Conservation (phyloP, 2,329 filamentous ascomycete genomes). For the Fusarium sublunatum region DNA sequence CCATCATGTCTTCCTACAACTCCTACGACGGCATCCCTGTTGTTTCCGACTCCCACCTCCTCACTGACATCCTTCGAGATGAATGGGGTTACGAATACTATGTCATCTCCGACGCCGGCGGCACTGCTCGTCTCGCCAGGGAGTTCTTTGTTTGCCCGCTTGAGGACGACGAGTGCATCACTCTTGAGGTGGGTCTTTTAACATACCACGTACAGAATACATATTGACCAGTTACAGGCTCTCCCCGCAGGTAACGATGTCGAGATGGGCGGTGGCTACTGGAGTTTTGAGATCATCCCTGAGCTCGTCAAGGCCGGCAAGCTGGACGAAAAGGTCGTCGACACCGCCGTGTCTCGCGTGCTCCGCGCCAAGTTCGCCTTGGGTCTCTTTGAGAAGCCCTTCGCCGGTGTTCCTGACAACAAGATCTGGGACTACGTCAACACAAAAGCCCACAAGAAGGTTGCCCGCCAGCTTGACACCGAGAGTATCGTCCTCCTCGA, state of each 20-base stretch:
- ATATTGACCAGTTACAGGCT: constrained; percentile 51
- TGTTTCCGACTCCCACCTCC: constrained; percentile 71
- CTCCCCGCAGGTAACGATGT: constrained; percentile 77
- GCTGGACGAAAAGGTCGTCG: constrained; percentile 68
- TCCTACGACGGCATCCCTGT: constrained; percentile 78
- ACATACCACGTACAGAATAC: fast-evolving
- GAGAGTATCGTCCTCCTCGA: constrained; percentile 72
- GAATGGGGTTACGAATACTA: constrained; percentile 82
- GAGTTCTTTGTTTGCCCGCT: constrained; percentile 72
- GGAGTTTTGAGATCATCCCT: constrained; percentile 75
- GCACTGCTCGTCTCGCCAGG: constrained; percentile 73
- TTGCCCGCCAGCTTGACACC: constrained; percentile 71
- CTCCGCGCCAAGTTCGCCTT: constrained; percentile 75
- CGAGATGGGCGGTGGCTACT: constrained; percentile 82
- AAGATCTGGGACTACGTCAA: constrained; percentile 70
- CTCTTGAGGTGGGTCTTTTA: constrained; percentile 59
- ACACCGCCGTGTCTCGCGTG: constrained; percentile 73
- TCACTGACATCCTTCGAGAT: constrained; percentile 75
- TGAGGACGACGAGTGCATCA: constrained; percentile 72
- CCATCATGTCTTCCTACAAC: constrained; percentile 80
- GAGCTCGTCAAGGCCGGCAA: constrained; percentile 70
- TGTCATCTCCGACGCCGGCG: constrained; percentile 72
- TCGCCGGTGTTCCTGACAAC: constrained; percentile 65
- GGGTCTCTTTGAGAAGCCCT: constrained; percentile 78
- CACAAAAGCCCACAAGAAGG: constrained; percentile 65